Conservation (phyloP, 495 filamentous ascomycete genomes). For the Xylaria longipes region DNA sequence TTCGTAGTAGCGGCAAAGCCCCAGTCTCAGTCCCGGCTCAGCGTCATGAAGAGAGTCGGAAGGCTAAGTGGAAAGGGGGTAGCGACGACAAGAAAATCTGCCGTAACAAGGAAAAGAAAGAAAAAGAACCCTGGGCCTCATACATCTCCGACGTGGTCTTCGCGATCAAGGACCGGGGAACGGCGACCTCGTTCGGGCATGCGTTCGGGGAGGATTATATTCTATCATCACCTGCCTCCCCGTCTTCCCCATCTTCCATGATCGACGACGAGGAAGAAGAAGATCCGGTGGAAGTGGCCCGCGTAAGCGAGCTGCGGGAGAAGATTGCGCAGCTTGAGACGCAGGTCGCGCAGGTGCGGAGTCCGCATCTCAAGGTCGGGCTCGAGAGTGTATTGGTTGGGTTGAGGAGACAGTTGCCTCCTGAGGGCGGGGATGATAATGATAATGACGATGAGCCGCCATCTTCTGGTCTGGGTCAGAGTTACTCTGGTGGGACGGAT, state of each 20-base stretch:
- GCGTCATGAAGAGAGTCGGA: conserved; percentile 33
- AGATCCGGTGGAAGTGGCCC: conserved; percentile 27
- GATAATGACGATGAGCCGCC: not conserved
- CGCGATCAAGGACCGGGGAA: conserved; percentile 46
- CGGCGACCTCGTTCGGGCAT: conserved; percentile 50
- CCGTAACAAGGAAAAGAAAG: not conserved
- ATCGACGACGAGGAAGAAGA: conserved; percentile 26
- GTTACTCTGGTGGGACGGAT: too few species aligned
- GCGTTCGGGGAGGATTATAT: conserved; percentile 48
- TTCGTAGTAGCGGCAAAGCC: conserved; percentile 17
- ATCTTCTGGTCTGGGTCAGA: too few species aligned
- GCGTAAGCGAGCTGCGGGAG: conserved; percentile 37
- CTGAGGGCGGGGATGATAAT: not conserved
- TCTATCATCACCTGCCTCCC: conserved; percentile 5
- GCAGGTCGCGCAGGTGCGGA: conserved; percentile 36
- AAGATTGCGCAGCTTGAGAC: conserved; percentile 40
- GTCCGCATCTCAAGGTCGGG: conserved; percentile 36
- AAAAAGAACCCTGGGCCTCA: conserved; percentile 42
- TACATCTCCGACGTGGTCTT: conserved; percentile 54
- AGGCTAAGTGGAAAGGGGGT: not conserved
- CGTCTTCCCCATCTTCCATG: conserved; percentile 24
- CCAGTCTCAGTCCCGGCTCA: not conserved
- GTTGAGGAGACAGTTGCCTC: conserved; percentile 39
- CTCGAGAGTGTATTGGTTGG: conserved; percentile 38
- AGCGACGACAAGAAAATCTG: not conserved